Percentiles rank a stretch among this genome's conserved stretches.
Conservation (phyloP, 2,329 filamentous ascomycete species). For the Penicillium sp. region DNA sequence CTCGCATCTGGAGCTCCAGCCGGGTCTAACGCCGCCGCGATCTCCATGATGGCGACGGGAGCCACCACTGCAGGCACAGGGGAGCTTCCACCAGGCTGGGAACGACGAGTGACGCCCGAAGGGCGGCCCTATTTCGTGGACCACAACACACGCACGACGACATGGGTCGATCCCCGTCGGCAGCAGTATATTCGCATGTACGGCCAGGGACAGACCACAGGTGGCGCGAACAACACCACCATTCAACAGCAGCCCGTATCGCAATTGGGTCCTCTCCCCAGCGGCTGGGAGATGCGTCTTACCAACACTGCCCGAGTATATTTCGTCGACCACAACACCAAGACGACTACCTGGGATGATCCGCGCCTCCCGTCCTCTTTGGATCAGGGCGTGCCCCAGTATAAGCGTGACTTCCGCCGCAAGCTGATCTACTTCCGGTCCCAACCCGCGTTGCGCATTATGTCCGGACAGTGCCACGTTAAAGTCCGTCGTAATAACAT, state of each 20-base stretch:
- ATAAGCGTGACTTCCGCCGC: constrained; percentile 96
- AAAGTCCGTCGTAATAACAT: constrained; percentile 96
- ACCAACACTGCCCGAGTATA: constrained; percentile 98
- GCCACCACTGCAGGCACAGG: constrained; percentile 92
- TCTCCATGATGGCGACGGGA: constrained; percentile 91
- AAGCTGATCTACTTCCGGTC: constrained; percentile 99
- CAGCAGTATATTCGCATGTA: constrained; percentile 99
- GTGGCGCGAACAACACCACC: constrained; percentile 64
- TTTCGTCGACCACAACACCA: constrained; percentile 99
- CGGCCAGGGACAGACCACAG: constrained; percentile 67
- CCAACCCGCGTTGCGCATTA: constrained; percentile 90
- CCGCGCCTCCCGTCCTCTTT: constrained; percentile 90
- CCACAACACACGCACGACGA: constrained; percentile 96
- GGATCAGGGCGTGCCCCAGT: constrained; percentile 97
- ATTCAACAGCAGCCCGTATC: constrained; percentile 98
- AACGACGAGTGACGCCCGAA: constrained; percentile 92
- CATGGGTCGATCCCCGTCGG: constrained; percentile 94
- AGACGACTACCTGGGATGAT: constrained; percentile 99
- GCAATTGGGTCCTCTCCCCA: constrained; percentile 89
- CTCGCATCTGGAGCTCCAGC: constrained; percentile 39
- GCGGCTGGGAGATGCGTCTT: constrained; percentile 98
- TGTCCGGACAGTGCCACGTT: constrained; percentile 95
- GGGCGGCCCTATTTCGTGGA: constrained; percentile 96
- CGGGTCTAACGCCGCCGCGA: constrained; percentile 51
- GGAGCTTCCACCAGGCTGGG: constrained; percentile 93